phyloP scores from a whole-genome alignment of 2,329 filamentous ascomycete species.

The Fusarium sp. region DNA sequence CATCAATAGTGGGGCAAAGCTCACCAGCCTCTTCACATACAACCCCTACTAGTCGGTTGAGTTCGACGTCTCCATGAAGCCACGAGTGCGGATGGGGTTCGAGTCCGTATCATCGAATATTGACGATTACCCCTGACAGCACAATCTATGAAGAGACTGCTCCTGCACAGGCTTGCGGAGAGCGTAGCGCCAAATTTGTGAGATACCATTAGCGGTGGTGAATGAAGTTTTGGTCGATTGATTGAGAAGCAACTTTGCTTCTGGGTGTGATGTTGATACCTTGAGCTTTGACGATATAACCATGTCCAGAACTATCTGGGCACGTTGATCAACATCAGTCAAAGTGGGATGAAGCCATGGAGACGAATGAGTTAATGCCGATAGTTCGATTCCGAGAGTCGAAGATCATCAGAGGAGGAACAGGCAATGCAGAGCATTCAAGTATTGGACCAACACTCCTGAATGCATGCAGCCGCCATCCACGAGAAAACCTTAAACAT shows the following conservation, averaged over 20 bases:
- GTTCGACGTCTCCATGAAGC: constrained; percentile 42
- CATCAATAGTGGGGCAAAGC: constrained; percentile 36
- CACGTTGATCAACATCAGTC: not conserved
- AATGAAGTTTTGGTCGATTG: not conserved
- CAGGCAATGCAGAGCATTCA: not conserved
- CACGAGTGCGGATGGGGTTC: constrained; percentile 36
- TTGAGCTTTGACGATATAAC: not conserved
- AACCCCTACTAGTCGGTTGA: constrained; percentile 40
- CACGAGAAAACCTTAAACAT: not conserved
- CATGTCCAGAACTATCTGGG: not conserved
- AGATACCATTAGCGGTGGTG: constrained; percentile 1
- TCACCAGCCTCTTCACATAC: constrained; percentile 40
- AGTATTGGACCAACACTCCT: not conserved
- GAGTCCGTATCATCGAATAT: constrained; percentile 26
- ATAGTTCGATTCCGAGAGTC: not conserved
- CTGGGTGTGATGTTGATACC: not conserved
- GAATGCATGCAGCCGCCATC: not conserved
- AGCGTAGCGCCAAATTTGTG: not conserved
- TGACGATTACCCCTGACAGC: constrained; percentile 3
- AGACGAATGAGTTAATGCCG: not conserved
- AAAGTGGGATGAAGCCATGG: not conserved
- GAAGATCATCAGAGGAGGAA: not conserved
- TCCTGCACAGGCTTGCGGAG: not conserved
- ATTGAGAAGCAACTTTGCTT: constrained; percentile 11
- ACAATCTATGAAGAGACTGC: constrained; percentile 16